These are phyloP conservation scores for Melastoma candidum DNA, from an alignment of 441 rosid species.

Conservation along the genomic window DNA sequence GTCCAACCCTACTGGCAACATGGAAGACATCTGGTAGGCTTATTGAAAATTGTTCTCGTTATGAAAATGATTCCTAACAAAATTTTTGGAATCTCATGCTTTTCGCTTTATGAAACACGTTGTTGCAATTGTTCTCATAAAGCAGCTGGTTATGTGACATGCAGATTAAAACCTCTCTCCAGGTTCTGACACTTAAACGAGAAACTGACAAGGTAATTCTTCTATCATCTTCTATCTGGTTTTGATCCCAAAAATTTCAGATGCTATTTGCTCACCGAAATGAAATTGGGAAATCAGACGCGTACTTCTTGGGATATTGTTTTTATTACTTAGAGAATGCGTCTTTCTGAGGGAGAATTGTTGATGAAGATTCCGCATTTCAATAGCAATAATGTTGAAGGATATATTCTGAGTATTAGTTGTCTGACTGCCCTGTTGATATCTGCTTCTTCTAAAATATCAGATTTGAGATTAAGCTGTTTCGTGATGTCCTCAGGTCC, in stretches of 20 bases:
- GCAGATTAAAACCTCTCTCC: conserved; percentile 91
- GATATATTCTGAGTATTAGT: too few relatives aligned
- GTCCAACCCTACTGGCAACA: conserved; percentile 76
- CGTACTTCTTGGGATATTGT: too few relatives aligned
- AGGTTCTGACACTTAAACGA: conserved; percentile 55
- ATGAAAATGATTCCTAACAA: conserved; percentile 1
- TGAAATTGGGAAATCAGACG: too few relatives aligned
- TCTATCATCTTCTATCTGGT: conserved; percentile 4
- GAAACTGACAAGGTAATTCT: conserved; percentile 77
- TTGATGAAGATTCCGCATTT: neutral
- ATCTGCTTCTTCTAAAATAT: conserved; percentile 4
- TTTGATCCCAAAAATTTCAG: neutral
- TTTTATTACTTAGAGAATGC: too few relatives aligned
- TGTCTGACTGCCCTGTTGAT: neutral
- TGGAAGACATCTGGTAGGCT: conserved; percentile 74
- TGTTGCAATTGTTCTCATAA: neutral
- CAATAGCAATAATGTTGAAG: neutral
- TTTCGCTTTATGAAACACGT: too few relatives aligned
- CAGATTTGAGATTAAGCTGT: conserved; percentile 3
- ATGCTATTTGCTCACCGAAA: neutral
- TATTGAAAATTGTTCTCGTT: conserved; percentile 8
- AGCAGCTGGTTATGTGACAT: conserved; percentile 13
- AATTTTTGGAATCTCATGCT: conserved; percentile 4
- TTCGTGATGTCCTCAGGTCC: conserved; percentile 38
- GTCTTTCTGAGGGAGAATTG: neutral